Evolutionary conservation across 1,284 basidiomycete genomes (phyloP).

Genomic region (Pseudozyma thailandica): DNA sequence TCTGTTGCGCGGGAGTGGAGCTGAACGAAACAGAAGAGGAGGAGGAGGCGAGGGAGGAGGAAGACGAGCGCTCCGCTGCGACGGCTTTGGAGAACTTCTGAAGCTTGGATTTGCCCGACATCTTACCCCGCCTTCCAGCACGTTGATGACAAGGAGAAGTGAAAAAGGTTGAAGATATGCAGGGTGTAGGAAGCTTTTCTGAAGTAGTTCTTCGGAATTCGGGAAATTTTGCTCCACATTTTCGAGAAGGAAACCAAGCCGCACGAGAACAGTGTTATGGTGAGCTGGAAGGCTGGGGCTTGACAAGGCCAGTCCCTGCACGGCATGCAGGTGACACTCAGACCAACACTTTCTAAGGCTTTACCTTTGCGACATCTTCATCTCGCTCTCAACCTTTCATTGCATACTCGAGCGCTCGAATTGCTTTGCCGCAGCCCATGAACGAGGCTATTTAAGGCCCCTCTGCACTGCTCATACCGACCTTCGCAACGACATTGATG

Average conservation of each 20-base stretch:
- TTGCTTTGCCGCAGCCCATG: not conserved
- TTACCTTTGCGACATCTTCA: not conserved
- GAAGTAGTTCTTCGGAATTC: constrained; percentile 16
- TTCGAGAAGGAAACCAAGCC: constrained; percentile 8
- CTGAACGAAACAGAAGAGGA: constrained; percentile 3
- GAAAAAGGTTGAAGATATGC: not conserved
- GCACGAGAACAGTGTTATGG: constrained; percentile 24
- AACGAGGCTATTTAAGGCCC: not conserved
- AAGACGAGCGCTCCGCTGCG: constrained; percentile 8
- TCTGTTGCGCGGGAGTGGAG: constrained; percentile 14
- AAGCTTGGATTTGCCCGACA: constrained; percentile 25
- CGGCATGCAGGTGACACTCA: constrained; percentile 4
- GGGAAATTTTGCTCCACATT: constrained; percentile 23
- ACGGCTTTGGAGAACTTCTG: constrained; percentile 34
- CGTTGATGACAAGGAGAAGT: not conserved
- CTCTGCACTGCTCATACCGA: not conserved
- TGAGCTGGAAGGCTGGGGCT: constrained; percentile 33
- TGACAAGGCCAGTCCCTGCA: not conserved
- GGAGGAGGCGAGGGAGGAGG: constrained; percentile 6
- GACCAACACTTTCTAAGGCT: constrained; percentile 28
- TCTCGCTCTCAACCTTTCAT: not conserved
- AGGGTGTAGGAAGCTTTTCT: constrained; percentile 10
- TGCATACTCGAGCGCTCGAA: not conserved
- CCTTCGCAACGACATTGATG: constrained; percentile 12
- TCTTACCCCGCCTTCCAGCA: not conserved